Base-by-base conservation (phyloP, 345 rosid species). In the Gossypium anomalum region DNA sequence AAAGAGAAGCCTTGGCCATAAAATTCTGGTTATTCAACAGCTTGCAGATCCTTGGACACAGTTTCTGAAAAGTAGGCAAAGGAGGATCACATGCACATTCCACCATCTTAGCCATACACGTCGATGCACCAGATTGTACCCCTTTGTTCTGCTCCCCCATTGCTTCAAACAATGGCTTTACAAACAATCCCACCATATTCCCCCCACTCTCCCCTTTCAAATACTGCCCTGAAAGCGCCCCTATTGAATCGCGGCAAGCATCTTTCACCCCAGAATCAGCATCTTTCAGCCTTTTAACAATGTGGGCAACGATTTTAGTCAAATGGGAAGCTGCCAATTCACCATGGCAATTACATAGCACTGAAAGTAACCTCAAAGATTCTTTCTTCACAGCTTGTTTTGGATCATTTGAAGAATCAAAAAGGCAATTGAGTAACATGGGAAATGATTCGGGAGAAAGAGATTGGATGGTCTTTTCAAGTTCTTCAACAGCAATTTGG, bases 71-170 rank as follows among this genome's bases (percentile, higher is more conserved):
- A 2, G 94, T 85, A 49, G 77, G 71, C 60, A 82, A 65, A 0
- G 94, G 93, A 23, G 89, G 92, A 71, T 65, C 85, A 2, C 86
- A 80, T 0, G 97, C 97, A 44, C 84, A 87, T 23, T 93, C 97
- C 74, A 95, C 91, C 97, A 96, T 85, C 85, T 84, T 93, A 20
- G 92, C 94, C 97, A 96, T 85, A 82, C 97, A 96, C 48, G 84
- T 76, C 6, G 98, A 89, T 9, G 97, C 97, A 59, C 97, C 98
- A 17, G 91, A 85, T 82, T 96, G 99, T 25, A 89, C 94, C 55
- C 81, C 88, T 78, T 92, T 96, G 77, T 89, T 93, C 88, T 95
- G 98, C 78, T 95, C 99, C 52, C 93, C 96, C 99, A 95, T 95
- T 2, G 93, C 99, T 81, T 93, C 99, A 45, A 95, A 88, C 77